Conservation (phyloP, 2,329 filamentous ascomycete species). For the Pyrenophora graminea region DNA sequence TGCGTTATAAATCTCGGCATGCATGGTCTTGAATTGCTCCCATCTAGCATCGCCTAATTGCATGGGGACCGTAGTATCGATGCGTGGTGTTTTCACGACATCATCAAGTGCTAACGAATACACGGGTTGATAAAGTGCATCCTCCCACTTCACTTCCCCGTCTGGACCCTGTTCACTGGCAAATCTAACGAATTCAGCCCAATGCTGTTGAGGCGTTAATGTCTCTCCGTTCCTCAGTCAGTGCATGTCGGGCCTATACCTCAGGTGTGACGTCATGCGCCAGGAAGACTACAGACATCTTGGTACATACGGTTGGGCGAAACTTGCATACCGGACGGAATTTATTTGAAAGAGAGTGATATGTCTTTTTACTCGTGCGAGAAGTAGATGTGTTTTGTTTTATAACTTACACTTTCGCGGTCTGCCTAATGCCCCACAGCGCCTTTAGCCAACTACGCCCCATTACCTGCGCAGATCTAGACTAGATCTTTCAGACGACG, state of each 20-base stretch:
- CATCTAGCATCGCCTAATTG: conserved; percentile 5
- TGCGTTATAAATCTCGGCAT: not conserved
- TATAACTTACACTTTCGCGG: too few relatives aligned
- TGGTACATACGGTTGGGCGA: too few relatives aligned
- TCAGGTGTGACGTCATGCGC: not conserved
- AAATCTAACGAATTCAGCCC: not conserved
- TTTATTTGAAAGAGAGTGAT: too few relatives aligned
- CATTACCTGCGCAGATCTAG: too few relatives aligned
- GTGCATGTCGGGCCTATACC: not conserved
- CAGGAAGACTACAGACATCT: not conserved
- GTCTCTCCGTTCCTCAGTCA: not conserved
- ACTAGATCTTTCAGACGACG: too few relatives aligned
- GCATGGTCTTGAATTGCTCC: not conserved
- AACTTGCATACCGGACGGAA: too few relatives aligned
- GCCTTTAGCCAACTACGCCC: too few relatives aligned
- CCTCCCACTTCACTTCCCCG: not conserved
- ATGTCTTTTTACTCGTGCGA: too few relatives aligned
- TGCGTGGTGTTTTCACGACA: not conserved
- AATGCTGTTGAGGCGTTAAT: not conserved
- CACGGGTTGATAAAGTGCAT: not conserved
- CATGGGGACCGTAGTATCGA: conserved; percentile 4
- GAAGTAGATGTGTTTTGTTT: too few relatives aligned
- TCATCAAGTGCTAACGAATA: not conserved
- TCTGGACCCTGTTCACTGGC: not conserved
- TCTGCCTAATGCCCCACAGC: too few relatives aligned